These are phyloP conservation scores for Podaxis sp. DNA, from an alignment of 768 basidiomycete genomes.

Conservation along the genomic window DNA sequence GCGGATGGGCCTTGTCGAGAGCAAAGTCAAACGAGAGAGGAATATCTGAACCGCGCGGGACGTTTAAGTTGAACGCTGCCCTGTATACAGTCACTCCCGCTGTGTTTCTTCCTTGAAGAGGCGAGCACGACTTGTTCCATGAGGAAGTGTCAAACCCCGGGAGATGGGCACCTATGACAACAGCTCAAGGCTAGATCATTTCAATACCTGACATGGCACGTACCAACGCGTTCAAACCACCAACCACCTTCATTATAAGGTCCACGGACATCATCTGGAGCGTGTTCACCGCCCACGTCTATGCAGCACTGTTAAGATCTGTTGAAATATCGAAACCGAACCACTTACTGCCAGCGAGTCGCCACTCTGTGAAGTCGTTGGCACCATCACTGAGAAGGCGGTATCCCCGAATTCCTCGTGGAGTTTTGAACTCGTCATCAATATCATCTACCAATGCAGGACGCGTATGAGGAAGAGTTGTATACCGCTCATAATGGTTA, in stretches of 20 bases:
- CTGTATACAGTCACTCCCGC: constrained; percentile 67
- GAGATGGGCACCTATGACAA: constrained; percentile 49
- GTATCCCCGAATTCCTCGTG: constrained; percentile 70
- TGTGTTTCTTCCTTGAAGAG: constrained; percentile 43
- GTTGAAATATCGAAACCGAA: too few relatives aligned
- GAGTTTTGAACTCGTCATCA: constrained; percentile 49
- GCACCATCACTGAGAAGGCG: constrained; percentile 37
- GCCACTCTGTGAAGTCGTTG: constrained; percentile 35
- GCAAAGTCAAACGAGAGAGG: constrained; percentile 62
- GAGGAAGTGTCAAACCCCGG: constrained; percentile 56
- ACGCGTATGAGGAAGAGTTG: background rate
- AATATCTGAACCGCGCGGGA: constrained; percentile 52
- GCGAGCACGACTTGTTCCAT: constrained; percentile 49
- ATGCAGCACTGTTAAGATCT: background rate
- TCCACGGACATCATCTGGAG: constrained; percentile 58
- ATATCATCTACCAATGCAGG: constrained; percentile 27
- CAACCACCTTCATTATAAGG: constrained; percentile 61
- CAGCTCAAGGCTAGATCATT: background rate
- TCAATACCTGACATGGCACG: constrained; percentile 5
- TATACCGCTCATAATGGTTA: background rate
- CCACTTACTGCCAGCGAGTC: constrained; percentile 38
- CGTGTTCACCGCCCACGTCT: constrained; percentile 40
- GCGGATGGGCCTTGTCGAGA: constrained; percentile 43
- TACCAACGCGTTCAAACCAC: constrained; percentile 51
- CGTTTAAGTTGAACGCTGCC: constrained; percentile 53